Evolutionary conservation across 2,329 filamentous ascomycete species (phyloP), one percentile per base, ranked within the genome.

Genomic region (Alternaria hordeiaustralica): DNA sequence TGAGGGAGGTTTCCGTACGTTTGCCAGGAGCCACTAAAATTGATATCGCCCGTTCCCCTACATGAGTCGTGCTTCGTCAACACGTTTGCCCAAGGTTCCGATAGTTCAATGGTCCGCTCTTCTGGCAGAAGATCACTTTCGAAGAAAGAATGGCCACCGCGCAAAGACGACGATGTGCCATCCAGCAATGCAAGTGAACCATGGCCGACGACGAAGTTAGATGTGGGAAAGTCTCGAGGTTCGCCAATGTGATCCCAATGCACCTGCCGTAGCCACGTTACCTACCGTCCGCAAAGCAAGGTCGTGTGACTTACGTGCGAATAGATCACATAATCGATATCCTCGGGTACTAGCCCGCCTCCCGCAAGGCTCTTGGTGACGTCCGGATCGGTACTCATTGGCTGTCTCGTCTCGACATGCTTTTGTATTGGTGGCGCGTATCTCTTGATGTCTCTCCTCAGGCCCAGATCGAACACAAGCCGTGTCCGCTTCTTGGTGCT

Each of bases 401-500:
- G 86, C 50, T 82, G 79, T 33, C 86, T 80, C 36, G 78, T 78
- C 26, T 79, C 73, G 21, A 86, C 75, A 62, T 87, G 85, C 21
- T 78, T 78, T 61, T 84, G 83, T 55, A 85, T 81, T 4, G 78
- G 74, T 7, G 73, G 65, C 1, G 82, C 76, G 71, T 88, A 88
- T 54, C 77, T 75, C 15, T 72, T 72, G 6, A 82, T 65, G 33
- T 85, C 79, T 54, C 81, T 78, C 56, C 85, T 83, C 28, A 88
- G 70, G 1, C 86, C 86, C 0, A 88, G 78, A 63, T 88, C 86
- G 70, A 88, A 88, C 41, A 88, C 75, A 6, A 87, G 79, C 57
- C 71, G 78, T 65, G 75, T 78, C 2, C 70, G 66, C 25, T 77
- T 78, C 5, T 76, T 75, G 6, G 77, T 77, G 18, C 73, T 70